Conservation (phyloP, 306 rosid species). For the Sicyos baderoa region DNA sequence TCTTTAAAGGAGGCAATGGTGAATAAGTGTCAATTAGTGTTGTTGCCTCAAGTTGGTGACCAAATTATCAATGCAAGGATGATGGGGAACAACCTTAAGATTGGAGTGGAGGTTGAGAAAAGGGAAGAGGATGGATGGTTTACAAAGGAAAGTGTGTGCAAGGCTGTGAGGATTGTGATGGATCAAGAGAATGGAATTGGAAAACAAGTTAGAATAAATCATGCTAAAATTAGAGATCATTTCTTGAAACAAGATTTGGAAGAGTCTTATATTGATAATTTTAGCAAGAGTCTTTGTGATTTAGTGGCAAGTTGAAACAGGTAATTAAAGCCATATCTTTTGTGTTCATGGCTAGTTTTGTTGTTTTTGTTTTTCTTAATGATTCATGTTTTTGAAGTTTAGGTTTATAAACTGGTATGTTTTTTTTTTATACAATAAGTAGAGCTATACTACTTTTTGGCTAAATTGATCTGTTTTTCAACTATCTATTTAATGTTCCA, state of each 20-base stretch:
- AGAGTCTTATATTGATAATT: conserved; percentile 31
- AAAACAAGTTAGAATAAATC: conserved; percentile 36
- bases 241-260: conserved; percentile 33
- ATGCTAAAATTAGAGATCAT: conserved; percentile 37
- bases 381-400: background rate
- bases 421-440: no score
- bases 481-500: no score
- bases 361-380: background rate
- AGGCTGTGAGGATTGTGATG: conserved; percentile 33
- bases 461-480: no score
- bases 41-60: conserved; percentile 47
- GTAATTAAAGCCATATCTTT: background rate
- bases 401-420: no score
- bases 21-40: conserved; percentile 44
- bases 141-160: conserved; percentile 34
- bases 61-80: conserved; percentile 50
- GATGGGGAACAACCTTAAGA: conserved; percentile 36
- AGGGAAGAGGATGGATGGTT: conserved; percentile 40
- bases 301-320: background rate
- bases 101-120: conserved; percentile 48
- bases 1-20: conserved; percentile 49
- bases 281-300: conserved; percentile 16
- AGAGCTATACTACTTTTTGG: no score
- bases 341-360: background rate
- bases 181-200: conserved; percentile 33